Conservation (phyloP, 208 protist genomes). For the Crithidia sp. region DNA sequence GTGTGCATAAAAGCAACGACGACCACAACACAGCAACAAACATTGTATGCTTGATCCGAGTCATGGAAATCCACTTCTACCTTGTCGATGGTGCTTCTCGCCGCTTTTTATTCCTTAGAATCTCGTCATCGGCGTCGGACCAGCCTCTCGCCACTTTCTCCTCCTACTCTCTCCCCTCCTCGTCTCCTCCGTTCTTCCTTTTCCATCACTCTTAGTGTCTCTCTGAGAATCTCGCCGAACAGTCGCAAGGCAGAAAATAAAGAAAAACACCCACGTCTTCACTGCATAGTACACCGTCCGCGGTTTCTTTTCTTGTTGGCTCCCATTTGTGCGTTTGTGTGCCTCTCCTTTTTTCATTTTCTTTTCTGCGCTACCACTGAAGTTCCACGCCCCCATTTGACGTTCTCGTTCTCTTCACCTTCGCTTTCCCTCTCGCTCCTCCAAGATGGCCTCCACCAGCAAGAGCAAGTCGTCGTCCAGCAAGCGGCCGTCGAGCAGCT, state of each 20-base stretch:
- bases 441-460: slow-evolving; percentile 7
- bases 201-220: slow-evolving; percentile 2
- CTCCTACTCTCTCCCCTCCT: not conserved
- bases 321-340: not conserved
- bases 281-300: not conserved
- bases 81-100: not conserved
- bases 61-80: too few relatives aligned
- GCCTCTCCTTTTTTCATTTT: not conserved
- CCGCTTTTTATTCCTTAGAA: not conserved
- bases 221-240: not conserved
- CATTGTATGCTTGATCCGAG: not conserved
- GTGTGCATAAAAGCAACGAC: too few relatives aligned
- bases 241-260: too few relatives aligned
- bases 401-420: too few relatives aligned
- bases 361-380: not conserved
- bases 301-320: slow-evolving; percentile 16
- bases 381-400: too few relatives aligned
- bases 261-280: not conserved
- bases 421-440: not conserved
- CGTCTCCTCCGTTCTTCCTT: not conserved
- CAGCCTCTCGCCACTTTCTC: not conserved
- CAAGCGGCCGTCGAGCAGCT: slow-evolving; percentile 22
- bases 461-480: slow-evolving; percentile 16
- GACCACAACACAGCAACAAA: not conserved
- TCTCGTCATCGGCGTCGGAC: not conserved